Conservation (phyloP, 2,329 filamentous ascomycete genomes). For the Colletotrichum caudatum region DNA sequence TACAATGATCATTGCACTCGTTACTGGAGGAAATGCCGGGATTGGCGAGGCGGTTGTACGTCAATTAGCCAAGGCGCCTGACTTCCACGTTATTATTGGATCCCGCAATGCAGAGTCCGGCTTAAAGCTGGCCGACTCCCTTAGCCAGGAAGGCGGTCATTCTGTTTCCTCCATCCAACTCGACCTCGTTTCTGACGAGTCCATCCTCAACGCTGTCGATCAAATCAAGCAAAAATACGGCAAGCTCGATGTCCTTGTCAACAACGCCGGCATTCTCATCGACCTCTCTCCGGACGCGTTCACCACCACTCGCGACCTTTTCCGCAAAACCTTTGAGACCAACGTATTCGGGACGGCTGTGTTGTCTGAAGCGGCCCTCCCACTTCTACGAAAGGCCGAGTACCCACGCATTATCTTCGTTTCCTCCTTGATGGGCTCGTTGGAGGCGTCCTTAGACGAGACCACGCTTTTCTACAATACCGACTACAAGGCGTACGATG, state of each 20-base stretch:
- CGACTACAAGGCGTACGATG: slow-evolving; percentile 52
- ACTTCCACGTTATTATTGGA: slow-evolving; percentile 52
- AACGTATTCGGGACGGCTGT: slow-evolving; percentile 52
- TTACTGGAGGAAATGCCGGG: slow-evolving; percentile 37
- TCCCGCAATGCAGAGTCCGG: slow-evolving; percentile 48
- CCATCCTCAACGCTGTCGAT: slow-evolving; percentile 46
- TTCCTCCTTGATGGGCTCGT: slow-evolving; percentile 51
- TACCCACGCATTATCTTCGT: slow-evolving; percentile 54
- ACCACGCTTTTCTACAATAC: slow-evolving; percentile 45
- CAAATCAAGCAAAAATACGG: slow-evolving; percentile 45
- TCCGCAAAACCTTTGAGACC: slow-evolving; percentile 52
- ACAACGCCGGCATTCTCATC: slow-evolving; percentile 51
- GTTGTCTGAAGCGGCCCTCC: slow-evolving; percentile 47
- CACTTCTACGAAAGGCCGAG: slow-evolving; percentile 47
- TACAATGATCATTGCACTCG: slow-evolving; percentile 27
- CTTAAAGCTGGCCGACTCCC: slow-evolving; percentile 43
- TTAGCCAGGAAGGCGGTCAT: slow-evolving; percentile 46
- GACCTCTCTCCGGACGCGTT: slow-evolving; percentile 43
- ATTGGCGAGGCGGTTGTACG: slow-evolving; percentile 35
- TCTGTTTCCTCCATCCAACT: slow-evolving; percentile 46
- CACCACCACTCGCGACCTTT: slow-evolving; percentile 49
- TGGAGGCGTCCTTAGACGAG: slow-evolving; percentile 48
- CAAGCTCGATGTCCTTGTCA: slow-evolving; percentile 52
- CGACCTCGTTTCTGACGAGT: slow-evolving; percentile 47
- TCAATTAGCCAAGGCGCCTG: slow-evolving; percentile 45